A percentile compares a stretch with the other conserved stretches of the same genome.
Conservation (phyloP, 352 stramenopile species). For the Phytophthora cryptogea region DNA sequence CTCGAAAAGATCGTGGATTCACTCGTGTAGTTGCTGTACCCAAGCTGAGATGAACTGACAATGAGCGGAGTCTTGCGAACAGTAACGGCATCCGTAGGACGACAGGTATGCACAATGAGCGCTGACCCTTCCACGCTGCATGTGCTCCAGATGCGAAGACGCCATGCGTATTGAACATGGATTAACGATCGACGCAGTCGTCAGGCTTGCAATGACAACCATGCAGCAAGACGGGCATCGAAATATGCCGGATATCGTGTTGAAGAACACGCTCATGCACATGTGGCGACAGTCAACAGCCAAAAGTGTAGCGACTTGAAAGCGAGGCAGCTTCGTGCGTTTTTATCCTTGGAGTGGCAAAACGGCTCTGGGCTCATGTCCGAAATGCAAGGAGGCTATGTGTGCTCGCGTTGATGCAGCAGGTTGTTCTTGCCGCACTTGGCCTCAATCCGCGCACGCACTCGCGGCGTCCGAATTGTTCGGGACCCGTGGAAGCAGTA, state of each 20-base stretch:
- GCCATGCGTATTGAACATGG: not conserved
- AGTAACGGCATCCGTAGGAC: slow-evolving; percentile 2
- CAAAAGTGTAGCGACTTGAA: slow-evolving; percentile 3
- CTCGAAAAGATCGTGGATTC: slow-evolving; percentile 2
- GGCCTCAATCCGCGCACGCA: slow-evolving; percentile 8
- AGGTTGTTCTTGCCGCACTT: not conserved
- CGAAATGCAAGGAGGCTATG: not conserved
- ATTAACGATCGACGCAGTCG: not conserved
- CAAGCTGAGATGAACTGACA: slow-evolving; percentile 14
- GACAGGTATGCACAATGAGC: slow-evolving; percentile 31
- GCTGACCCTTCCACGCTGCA: slow-evolving; percentile 8
- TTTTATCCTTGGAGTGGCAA: slow-evolving; percentile 12
- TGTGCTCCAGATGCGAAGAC: not conserved
- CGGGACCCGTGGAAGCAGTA: slow-evolving; percentile 16
- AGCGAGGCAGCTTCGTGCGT: slow-evolving; percentile 10
- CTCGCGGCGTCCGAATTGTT: slow-evolving; percentile 19
- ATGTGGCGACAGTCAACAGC: not conserved
- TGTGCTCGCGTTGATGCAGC: not conserved
- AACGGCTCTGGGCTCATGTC: slow-evolving; percentile 3
- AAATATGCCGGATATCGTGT: slow-evolving; percentile 10
- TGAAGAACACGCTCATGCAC: not conserved
- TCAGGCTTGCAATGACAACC: slow-evolving; percentile 14
- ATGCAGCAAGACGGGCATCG: slow-evolving; percentile 15
- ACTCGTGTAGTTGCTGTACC: not conserved
- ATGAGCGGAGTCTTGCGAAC: slow-evolving; percentile 4